Conservation (phyloP, 78 protist genomes). For the Dictyostelium intermedium region DNA sequence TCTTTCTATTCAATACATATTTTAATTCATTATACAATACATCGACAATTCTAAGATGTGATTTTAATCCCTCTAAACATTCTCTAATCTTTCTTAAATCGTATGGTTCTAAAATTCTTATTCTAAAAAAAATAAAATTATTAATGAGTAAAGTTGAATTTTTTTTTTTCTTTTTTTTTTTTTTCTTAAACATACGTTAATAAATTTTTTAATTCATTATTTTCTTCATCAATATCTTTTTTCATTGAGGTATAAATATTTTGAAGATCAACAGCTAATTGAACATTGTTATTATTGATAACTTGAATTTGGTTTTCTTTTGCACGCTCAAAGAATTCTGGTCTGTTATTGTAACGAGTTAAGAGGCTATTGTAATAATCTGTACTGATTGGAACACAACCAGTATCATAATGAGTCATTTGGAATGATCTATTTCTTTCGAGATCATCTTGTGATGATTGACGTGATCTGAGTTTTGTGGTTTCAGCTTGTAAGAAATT, state of each 20-base stretch:
- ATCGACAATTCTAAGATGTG: slow-evolving; percentile 67
- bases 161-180: neutral
- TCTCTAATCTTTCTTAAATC: slow-evolving; percentile 57
- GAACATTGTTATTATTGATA: neutral
- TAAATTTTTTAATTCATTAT: slow-evolving; percentile 46
- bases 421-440: slow-evolving; percentile 13
- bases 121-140: neutral
- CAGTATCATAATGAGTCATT: neutral
- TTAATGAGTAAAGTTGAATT: neutral
- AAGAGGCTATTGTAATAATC: slow-evolving; percentile 53
- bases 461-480: neutral
- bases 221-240: slow-evolving; percentile 73
- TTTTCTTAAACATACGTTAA: neutral
- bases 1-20: slow-evolving; percentile 54
- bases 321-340: slow-evolving; percentile 27
- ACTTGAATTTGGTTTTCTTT: slow-evolving; percentile 55
- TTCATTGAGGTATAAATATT: slow-evolving; percentile 44
- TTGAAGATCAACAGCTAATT: slow-evolving; percentile 34
- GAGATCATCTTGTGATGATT: neutral
- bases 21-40: slow-evolving; percentile 44
- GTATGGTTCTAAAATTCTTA: slow-evolving; percentile 36
- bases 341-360: slow-evolving; percentile 33
- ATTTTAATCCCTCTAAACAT: slow-evolving; percentile 49
- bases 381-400: slow-evolving; percentile 1
- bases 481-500: slow-evolving; percentile 7